phyloP scores from a whole-genome alignment of 768 basidiomycete genomes.

The Goffeauzyma gilvescens region DNA sequence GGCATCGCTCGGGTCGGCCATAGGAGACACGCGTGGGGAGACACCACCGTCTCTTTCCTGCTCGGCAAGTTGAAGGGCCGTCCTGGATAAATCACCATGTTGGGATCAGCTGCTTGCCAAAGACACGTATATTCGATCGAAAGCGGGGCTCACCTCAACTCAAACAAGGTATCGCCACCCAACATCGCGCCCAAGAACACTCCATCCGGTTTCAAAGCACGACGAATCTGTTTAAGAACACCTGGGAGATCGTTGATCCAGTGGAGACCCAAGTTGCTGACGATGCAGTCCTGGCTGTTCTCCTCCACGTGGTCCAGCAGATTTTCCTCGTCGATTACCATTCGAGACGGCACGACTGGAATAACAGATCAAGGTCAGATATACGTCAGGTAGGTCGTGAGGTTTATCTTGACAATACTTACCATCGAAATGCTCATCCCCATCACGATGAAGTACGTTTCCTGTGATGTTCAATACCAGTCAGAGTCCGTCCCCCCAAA shows the following conservation, averaged over 20 bases:
- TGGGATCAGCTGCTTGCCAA: background rate
- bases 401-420: conserved; percentile 5
- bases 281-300: conserved; percentile 72
- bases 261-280: conserved; percentile 78
- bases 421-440: conserved; percentile 67
- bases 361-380: conserved; percentile 2
- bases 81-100: conserved; percentile 36
- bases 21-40: conserved; percentile 88
- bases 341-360: conserved; percentile 56
- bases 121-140: background rate
- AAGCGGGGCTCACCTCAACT: conserved; percentile 44
- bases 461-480: conserved; percentile 38
- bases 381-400: background rate
- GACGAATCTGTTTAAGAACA: conserved; percentile 69
- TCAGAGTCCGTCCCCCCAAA: no score
- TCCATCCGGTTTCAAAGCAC: conserved; percentile 71
- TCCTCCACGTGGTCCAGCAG: conserved; percentile 47
- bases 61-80: conserved; percentile 82
- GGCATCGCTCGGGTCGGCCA: conserved; percentile 89
- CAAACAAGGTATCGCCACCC: conserved; percentile 89
- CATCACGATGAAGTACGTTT: conserved; percentile 53
- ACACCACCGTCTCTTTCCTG: conserved; percentile 86
- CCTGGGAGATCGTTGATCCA: conserved; percentile 98
- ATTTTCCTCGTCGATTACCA: conserved; percentile 67
- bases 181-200: conserved; percentile 86